Evolutionary conservation across 371 early-diverging fungal species (phyloP).

Genomic region (Circinella minor): DNA sequence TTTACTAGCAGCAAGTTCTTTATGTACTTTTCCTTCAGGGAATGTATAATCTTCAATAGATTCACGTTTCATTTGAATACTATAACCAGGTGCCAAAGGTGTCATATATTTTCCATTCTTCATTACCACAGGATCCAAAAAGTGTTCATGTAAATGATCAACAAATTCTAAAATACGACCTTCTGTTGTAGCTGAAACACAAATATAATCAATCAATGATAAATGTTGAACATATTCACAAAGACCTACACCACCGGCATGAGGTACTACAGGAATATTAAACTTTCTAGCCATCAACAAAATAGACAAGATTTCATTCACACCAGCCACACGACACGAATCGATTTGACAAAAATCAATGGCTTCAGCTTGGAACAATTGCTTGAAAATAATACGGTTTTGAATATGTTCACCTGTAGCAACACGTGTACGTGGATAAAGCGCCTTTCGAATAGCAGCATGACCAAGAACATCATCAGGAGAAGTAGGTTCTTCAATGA

Average conservation of each 20-base stretch:
- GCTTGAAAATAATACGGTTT: conserved; percentile 58
- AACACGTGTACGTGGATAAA: conserved; percentile 49
- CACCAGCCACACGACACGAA: conserved; percentile 56
- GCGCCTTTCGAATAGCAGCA: conserved; percentile 54
- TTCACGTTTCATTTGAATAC: conserved; percentile 53
- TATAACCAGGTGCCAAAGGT: conserved; percentile 50
- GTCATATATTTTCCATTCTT: conserved; percentile 43
- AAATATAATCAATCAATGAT: conserved; percentile 57
- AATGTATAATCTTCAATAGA: conserved; percentile 55
- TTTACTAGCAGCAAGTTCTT: conserved; percentile 10
- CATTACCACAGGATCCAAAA: conserved; percentile 50
- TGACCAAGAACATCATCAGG: conserved; percentile 60
- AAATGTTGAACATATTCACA: conserved; percentile 58
- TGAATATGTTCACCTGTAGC: conserved; percentile 62
- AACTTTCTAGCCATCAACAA: conserved; percentile 57
- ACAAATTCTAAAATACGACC: conserved; percentile 54
- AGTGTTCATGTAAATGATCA: conserved; percentile 58
- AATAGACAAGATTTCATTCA: conserved; percentile 56
- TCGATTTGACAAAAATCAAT: conserved; percentile 59
- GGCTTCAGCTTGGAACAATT: conserved; percentile 56
- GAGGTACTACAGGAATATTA: conserved; percentile 55
- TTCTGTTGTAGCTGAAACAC: conserved; percentile 48
- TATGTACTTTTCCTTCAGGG: conserved; percentile 47
- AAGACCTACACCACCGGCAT: conserved; percentile 56
- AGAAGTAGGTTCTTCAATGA: conserved; percentile 60